Base-by-base conservation (phyloP, 805 yeast species). In the Candida ortonii region DNA sequence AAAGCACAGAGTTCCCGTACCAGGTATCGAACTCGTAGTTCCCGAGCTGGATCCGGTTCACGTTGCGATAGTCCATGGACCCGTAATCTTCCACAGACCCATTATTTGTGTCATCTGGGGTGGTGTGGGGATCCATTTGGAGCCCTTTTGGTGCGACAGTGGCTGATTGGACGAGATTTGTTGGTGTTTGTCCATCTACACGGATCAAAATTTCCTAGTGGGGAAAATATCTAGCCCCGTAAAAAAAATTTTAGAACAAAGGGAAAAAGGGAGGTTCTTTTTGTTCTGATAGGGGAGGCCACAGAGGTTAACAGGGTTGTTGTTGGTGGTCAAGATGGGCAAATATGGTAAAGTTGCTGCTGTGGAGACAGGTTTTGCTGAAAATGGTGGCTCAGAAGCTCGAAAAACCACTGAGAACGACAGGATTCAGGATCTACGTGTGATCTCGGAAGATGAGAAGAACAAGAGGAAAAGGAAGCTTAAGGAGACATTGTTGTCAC, bases 1-100 rank as follows among this genome's bases (percentile, higher is more conserved):
- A 85, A 54, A 86, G 82, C 1, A 87, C 94, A 3, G 85, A 74
- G 49, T 84, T 83, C 0, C 94, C 93, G 55, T 83, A 88, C 96
- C 97, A 87, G 3, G 97, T 81, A 35, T 77, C 71, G 42, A 89
- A 77, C 39, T 71, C 72, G 46, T 67, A 71, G 14, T 71, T 67
- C 0, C 96, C 97, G 41, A 85, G 74, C 21, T 68, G 71, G 7
- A 90, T 84, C 16, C 71, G 57, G 6, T 55, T 59, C 26, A 89
- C 78, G 63, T 89, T 89, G 10, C 84, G 68, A 35, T 62, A 56
- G 27, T 75, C 70, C 22, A 81, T 51, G 1, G 78, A 69, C 9
- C 90, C 94, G 50, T 84, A 84, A 27, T 65, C 61, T 4, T 63
- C 70, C 5, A 65, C 65, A 16, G 60, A 64, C 13, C 52, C 62